phyloP scores from a whole-genome alignment of 257 asterid species.

The Solanum chiquidenum region DNA sequence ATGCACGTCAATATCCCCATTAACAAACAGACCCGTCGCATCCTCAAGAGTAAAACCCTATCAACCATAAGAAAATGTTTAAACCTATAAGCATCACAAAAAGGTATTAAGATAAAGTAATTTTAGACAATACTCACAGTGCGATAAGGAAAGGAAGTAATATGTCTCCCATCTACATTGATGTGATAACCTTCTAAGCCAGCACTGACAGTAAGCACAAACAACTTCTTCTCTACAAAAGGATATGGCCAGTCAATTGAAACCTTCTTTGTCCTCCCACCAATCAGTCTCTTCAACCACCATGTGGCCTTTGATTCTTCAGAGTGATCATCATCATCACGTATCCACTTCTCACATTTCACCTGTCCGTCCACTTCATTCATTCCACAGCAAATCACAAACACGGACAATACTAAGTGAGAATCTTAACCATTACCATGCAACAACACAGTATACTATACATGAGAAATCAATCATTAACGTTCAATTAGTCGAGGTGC shows the following conservation, averaged over 20 bases:
- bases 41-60: conserved; percentile 94
- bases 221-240: conserved; percentile 74
- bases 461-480: background rate
- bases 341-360: conserved; percentile 96
- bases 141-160: conserved; percentile 79
- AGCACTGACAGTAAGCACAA: conserved; percentile 79
- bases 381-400: conserved; percentile 7
- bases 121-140: conserved; percentile 44
- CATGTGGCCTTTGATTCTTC: conserved; percentile 75
- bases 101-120: background rate
- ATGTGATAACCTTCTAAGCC: conserved; percentile 92
- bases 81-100: background rate
- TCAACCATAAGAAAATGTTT: conserved; percentile 2
- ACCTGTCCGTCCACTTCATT: conserved; percentile 82
- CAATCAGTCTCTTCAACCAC: conserved; percentile 92
- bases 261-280: conserved; percentile 84
- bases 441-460: background rate
- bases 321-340: conserved; percentile 59
- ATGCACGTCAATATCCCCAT: conserved; percentile 71
- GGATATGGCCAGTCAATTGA: conserved; percentile 91
- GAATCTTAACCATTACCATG: background rate
- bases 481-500: background rate
- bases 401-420: background rate
- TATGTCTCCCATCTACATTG: conserved; percentile 79
- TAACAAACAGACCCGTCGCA: conserved; percentile 69